phyloP scores from a whole-genome alignment of 345 rosid species.

The Erysimum cheiranthoides region DNA sequence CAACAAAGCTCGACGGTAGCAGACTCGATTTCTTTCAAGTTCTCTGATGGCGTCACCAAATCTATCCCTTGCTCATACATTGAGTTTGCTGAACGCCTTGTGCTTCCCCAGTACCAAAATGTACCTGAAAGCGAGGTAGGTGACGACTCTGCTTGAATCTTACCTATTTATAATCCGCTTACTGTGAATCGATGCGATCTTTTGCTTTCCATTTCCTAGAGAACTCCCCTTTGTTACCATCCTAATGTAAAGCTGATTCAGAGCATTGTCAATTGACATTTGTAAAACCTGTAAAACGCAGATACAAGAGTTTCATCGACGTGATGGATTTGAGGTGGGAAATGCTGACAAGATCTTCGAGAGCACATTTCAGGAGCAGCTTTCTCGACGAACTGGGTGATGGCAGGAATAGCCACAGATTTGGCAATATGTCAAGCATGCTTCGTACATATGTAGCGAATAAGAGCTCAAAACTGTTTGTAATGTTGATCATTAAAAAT shows the following conservation, averaged over 20 bases:
- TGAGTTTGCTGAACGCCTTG: conserved; percentile 95
- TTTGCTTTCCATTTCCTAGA: not conserved
- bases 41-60: conserved; percentile 70
- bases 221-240: not conserved
- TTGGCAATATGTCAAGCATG: not conserved
- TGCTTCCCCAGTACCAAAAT: conserved; percentile 66
- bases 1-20: conserved; percentile 96
- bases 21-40: conserved; percentile 66
- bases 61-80: conserved; percentile 91
- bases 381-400: conserved; percentile 37
- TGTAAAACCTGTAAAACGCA: conserved; percentile 32
- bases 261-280: conserved; percentile 13
- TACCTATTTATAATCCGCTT: not conserved
- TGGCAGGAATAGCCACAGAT: not conserved
- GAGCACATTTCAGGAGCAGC: conserved; percentile 60
- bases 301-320: conserved; percentile 74
- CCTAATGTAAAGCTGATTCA: not conserved
- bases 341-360: conserved; percentile 97
- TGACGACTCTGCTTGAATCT: not conserved
- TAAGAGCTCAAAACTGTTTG: conserved; percentile 37
- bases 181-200: not conserved
- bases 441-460: conserved; percentile 33
- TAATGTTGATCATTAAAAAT: conserved; percentile 17
- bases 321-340: conserved; percentile 93
- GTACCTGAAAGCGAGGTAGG: conserved; percentile 67